Evolutionary conservation across 805 yeast genomes (phyloP), one percentile per base, ranked within the genome.

Genomic region (Candida ovalis): DNA sequence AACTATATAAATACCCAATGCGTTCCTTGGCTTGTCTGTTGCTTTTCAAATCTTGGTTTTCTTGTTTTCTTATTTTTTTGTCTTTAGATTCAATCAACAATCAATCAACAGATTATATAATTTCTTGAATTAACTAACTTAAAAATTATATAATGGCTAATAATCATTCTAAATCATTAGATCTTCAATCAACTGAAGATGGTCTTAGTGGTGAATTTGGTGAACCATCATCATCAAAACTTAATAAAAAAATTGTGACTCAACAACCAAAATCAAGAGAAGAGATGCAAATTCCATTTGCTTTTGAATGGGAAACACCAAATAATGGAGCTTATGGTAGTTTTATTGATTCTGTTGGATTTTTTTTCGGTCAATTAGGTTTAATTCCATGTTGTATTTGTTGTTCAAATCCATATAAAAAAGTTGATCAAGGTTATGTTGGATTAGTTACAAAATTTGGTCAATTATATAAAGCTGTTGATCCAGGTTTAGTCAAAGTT

Each of bases 401-500:
- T 58, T 73, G 71, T 54, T 63, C 75, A 8, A 82, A 81, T 59
- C 88, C 88, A 8, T 84, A 77, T 68, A 69, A 74, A 56, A 69
- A 72, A 32, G 86, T 84, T 24, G 62, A 73, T 24, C 87, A 84
- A 66, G 90, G 90, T 60, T 69, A 77, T 49, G 88, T 84, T 47
- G 90, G 89, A 13, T 71, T 84, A 48, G 71, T 84, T 44, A 83
- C 85, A 46, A 74, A 76, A 36, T 84, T 82, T 59, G 90, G 90
- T 55, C 81, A 84, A 45, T 70, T 84, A 51, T 70, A 82, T 47
- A 71, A 81, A 61, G 72, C 82, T 10, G 84, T 79, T 27, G 88
- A 84, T 61, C 88, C 89, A 4, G 90, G 90, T 42, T 73, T 83
- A 39, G 69, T 76, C 17, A 78, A 78, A 56, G 81, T 84, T 44